Evolutionary conservation across 1,284 basidiomycete species (phyloP).

Genomic region (Cerioporus squamosus): DNA sequence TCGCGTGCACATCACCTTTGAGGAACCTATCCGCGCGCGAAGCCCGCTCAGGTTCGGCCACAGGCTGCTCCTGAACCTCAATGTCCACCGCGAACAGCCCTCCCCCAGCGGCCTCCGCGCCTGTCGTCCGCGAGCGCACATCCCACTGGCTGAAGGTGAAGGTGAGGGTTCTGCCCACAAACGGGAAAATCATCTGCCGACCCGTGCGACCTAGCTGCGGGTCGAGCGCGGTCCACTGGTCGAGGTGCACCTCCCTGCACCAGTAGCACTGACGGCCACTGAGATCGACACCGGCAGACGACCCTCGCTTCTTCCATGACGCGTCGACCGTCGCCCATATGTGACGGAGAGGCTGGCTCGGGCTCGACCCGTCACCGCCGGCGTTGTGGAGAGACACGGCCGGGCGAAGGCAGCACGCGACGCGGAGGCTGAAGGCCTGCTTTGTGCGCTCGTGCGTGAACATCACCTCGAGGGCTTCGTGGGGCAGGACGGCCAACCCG

Average conservation of each 20-base stretch:
- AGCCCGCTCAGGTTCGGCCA: neutral
- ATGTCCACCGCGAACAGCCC: conserved; percentile 5
- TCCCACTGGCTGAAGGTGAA: conserved; percentile 11
- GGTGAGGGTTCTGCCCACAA: neutral
- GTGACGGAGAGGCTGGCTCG: conserved; percentile 1
- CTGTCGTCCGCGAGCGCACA: neutral
- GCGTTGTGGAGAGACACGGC: neutral
- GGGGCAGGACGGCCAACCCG: neutral
- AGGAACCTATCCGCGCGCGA: neutral
- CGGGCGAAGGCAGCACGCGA: conserved; percentile 8
- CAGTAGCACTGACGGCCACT: conserved; percentile 1
- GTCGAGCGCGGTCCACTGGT: conserved; percentile 8
- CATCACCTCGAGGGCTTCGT: conserved; percentile 2
- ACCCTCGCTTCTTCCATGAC: neutral
- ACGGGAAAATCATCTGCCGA: conserved; percentile 2
- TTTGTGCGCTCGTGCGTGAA: neutral
- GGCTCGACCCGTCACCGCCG: neutral
- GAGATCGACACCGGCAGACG: neutral
- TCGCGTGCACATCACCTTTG: neutral
- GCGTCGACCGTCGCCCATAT: conserved; percentile 6
- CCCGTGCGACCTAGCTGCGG: conserved; percentile 1
- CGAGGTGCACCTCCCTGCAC: conserved; percentile 7
- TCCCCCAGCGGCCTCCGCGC: neutral
- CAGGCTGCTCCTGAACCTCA: neutral
- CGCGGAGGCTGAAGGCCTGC: conserved; percentile 7